Evolutionary conservation across 2,329 filamentous ascomycete species (phyloP), one percentile per base, ranked within the genome.

Genomic region (Aspergillus versicolor): DNA sequence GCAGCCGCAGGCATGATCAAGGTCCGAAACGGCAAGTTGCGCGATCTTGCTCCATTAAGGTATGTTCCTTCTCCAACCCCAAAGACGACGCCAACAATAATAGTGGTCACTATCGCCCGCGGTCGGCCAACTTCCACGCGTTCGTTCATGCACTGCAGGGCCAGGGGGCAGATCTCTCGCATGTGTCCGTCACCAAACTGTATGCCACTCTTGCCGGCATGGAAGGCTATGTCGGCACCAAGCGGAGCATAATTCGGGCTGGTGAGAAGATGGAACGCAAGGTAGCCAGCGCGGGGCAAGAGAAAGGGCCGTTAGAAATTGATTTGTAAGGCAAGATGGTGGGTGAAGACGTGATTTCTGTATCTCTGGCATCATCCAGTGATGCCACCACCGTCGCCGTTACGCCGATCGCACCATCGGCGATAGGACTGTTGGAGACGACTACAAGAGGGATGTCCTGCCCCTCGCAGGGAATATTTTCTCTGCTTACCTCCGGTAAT

Each of bases 71-170:
- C 30, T 21, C 27, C 19, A 27, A 32, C 15, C 7, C 3, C n/a
- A 30, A 11, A 6, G 37, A 24, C 12, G 7, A n/a, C 24, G 32
- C 55, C 70, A 63, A 63, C 68, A 83, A 2, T 75, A 2, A 85
- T 1, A 88, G 84, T 65, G 92, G 92, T 0, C 92, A 96, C 74
- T 96, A 96, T 71, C 85, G 91, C 0, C 92, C 92, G 0, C 90
- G 92, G 0, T 85, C 90, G 1, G 83, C 85, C 59, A 96, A 93
- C 69, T 96, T 96, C 69, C 85, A 89, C 30, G 87, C 88, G 1
- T 96, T 96, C 67, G 83, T 96, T 2, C 84, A 86, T 60, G 87
- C 81, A 8, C 79, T 97, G 4, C 85, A 87, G 63, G 85, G 87
- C 1, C 83, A 83, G 32, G 89, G 89, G 1, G 91, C 88, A 0